A percentile compares a stretch with the other conserved stretches of the same genome.
phyloP scores from a whole-genome alignment of 768 basidiomycete species.

The Podaxis pistillaris region DNA sequence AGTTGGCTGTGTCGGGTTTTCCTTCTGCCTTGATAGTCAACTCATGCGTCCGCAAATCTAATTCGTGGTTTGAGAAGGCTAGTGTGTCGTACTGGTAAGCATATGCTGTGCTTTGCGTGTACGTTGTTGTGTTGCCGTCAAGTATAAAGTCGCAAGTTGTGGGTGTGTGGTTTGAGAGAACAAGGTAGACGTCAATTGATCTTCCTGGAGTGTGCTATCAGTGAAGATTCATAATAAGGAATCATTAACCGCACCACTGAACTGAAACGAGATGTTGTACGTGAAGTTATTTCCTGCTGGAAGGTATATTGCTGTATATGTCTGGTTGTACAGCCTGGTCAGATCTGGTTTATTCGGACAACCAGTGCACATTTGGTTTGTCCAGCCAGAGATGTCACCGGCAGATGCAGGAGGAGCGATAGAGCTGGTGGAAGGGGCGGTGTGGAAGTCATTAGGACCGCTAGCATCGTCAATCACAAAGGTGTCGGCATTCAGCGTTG shows the following conservation, averaged over 20 bases:
- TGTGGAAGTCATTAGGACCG: neutral
- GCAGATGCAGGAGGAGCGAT: neutral
- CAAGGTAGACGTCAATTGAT: conserved; percentile 36
- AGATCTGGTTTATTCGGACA: conserved; percentile 26
- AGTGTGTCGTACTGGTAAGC: conserved; percentile 21
- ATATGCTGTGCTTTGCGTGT: neutral
- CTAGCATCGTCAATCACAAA: conserved; percentile 3
- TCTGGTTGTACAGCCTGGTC: conserved; percentile 22
- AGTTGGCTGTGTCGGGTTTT: conserved; percentile 3
- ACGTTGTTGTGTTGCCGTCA: conserved; percentile 11
- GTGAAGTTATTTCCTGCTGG: neutral
- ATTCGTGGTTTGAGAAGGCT: conserved; percentile 18
- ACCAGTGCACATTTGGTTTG: conserved; percentile 21
- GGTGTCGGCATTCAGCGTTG: neutral
- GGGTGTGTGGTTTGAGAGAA: conserved; percentile 32
- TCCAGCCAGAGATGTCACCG: conserved; percentile 20
- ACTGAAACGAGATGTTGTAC: conserved; percentile 3
- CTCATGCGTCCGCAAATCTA: conserved; percentile 10
- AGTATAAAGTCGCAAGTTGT: conserved; percentile 24
- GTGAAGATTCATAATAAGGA: neutral
- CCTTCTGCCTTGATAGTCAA: conserved; percentile 10
- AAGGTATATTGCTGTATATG: conserved; percentile 25
- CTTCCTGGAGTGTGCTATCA: conserved; percentile 24
- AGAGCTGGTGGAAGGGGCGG: neutral
- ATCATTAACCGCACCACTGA: neutral